A percentile compares a stretch with the other conserved stretches of the same genome.
Conservation (phyloP, 768 basidiomycete genomes). For the Lactarius psammicola region DNA sequence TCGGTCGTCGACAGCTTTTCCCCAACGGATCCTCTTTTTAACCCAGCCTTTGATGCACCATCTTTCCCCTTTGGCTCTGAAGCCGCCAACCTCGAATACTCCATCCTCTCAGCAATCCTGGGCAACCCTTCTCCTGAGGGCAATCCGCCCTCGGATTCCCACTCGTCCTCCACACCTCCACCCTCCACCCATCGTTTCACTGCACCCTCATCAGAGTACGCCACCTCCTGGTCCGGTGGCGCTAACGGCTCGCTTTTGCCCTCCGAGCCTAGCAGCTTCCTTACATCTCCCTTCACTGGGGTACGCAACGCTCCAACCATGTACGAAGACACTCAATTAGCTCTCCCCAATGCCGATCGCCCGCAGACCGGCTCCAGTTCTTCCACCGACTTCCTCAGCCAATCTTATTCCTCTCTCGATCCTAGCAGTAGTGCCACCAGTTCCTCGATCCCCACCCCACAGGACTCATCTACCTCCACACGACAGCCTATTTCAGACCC, state of each 20-base stretch:
- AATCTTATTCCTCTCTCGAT: constrained; percentile 10
- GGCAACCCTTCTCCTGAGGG: constrained; percentile 41
- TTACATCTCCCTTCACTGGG: constrained; percentile 16
- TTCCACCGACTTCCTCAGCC: constrained; percentile 24
- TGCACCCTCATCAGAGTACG: constrained; percentile 15
- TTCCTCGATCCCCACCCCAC: constrained; percentile 8
- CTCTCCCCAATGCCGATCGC: constrained; percentile 12
- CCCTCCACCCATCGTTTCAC: constrained; percentile 19
- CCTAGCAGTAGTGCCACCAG: constrained; percentile 11
- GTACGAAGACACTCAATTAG: constrained; percentile 9
- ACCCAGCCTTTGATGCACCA: constrained; percentile 51
- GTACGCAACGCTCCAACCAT: constrained; percentile 8
- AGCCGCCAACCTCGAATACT: constrained; percentile 92
- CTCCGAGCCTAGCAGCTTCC: constrained; percentile 20
- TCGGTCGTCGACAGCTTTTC: constrained; percentile 37
- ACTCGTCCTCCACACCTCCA: constrained; percentile 20
- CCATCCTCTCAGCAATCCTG: constrained; percentile 88
- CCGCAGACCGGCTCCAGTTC: constrained; percentile 10
- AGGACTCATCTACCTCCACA: constrained; percentile 7
- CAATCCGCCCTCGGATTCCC: constrained; percentile 28
- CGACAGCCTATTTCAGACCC: constrained; percentile 2
- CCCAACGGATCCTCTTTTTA: constrained; percentile 59
- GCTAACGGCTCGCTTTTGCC: constrained; percentile 4
- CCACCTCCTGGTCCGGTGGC: constrained; percentile 19
- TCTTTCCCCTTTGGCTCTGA: constrained; percentile 77